phyloP scores from a whole-genome alignment of 2,329 filamentous ascomycete genomes.

The Aspergillus tubingensis region DNA sequence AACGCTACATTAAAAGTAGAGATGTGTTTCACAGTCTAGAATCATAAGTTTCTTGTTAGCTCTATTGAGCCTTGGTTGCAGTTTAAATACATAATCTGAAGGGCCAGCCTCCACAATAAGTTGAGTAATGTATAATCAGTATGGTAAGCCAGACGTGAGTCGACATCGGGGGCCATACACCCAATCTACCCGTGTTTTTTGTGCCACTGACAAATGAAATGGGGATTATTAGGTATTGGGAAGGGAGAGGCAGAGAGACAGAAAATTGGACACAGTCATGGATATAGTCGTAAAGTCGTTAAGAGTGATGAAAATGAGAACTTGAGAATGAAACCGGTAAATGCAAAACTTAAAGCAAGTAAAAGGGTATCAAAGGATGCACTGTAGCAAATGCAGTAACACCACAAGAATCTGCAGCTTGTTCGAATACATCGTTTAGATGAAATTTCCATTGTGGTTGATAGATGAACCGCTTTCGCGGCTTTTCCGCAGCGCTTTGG shows the following conservation, averaged over 20 bases:
- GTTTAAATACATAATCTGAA: neutral
- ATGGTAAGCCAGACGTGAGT: conserved; percentile 19
- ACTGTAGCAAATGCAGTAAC: neutral
- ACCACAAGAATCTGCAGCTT: neutral
- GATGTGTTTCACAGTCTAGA: neutral
- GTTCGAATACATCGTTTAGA: neutral
- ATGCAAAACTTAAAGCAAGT: conserved; percentile 4
- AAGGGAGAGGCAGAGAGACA: neutral
- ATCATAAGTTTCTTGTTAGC: neutral
- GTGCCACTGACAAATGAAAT: conserved; percentile 11
- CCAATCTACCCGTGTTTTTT: conserved; percentile 13
- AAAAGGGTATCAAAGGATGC: neutral
- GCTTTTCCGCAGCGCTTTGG: conserved; percentile 41
- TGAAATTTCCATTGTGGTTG: conserved; percentile 67
- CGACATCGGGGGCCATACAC: conserved; percentile 10
- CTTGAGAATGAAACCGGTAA: conserved; percentile 2
- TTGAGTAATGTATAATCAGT: conserved; percentile 11
- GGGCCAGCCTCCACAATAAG: conserved; percentile 14
- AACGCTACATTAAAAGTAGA: too few relatives aligned
- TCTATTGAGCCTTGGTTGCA: neutral
- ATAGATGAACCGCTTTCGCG: conserved; percentile 39
- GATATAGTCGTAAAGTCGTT: neutral
- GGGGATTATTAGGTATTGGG: neutral
- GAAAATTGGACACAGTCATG: neutral
- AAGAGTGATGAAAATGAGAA: neutral